phyloP scores from a whole-genome alignment of 2,329 filamentous ascomycete genomes.

The Epichloe sylvatica region DNA sequence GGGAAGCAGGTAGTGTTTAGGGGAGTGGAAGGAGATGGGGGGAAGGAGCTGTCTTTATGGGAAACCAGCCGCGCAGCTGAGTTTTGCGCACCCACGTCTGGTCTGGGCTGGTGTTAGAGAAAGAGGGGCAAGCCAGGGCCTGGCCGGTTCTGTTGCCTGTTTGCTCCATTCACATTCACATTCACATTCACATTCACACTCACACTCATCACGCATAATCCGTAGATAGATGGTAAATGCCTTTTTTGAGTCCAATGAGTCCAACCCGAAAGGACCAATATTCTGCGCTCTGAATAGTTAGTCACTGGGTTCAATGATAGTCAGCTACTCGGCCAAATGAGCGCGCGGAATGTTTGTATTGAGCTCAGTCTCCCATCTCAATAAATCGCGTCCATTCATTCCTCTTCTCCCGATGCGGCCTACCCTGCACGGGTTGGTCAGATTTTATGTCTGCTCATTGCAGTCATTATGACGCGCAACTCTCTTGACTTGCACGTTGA shows the following conservation, averaged over 20 bases:
- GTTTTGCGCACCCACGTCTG: neutral
- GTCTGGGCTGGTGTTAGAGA: neutral
- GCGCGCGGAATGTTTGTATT: neutral
- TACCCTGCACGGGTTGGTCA: neutral
- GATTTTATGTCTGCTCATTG: neutral
- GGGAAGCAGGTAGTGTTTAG: neutral
- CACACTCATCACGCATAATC: too few species aligned
- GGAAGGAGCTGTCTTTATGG: constrained; percentile 4
- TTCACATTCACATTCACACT: too few species aligned
- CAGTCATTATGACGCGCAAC: too few species aligned
- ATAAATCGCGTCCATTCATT: neutral
- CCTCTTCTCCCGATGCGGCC: too few species aligned
- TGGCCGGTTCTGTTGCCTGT: too few species aligned
- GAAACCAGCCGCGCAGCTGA: neutral
- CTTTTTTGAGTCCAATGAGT: too few species aligned
- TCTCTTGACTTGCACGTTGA: too few species aligned
- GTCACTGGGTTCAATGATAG: too few species aligned
- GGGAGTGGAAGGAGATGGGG: constrained; percentile 3
- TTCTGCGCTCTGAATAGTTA: too few species aligned
- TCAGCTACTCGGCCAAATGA: too few species aligned
- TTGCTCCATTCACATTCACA: too few species aligned
- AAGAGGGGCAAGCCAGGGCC: constrained; percentile 1
- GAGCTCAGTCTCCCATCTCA: neutral
- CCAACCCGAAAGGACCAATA: neutral
- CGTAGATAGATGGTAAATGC: too few species aligned